Base-by-base conservation (phyloP, 768 basidiomycete genomes). In the Clavaria fumosa region DNA sequence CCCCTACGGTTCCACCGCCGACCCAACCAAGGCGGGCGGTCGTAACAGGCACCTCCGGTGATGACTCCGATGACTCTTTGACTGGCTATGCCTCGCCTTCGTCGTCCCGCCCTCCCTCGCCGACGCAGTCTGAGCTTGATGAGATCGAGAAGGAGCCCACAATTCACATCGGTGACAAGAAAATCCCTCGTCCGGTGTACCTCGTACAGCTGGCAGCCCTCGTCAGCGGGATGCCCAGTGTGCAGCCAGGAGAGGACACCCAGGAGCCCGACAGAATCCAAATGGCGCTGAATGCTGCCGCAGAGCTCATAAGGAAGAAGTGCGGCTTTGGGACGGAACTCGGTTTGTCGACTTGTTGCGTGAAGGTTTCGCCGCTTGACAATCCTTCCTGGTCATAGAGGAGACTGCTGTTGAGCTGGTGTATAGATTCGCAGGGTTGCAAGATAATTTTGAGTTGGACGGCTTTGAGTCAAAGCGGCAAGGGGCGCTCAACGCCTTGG, bases 341-440 rank as follows among this genome's bases (percentile, higher is more conserved):
- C 11, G 77, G 93, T 90, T 47, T 39, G 75, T 61, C 22, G 1
- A 35, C 15, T 3, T 7, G 6, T 9, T 23, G 12, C 19, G 10
- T 18, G 34, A 22, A 36, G 11, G 24, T 32, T 35, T 30, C 26
- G 23, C 28, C 15, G 14, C 10, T 23, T 15, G 20, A 12, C 19
- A 17, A 36, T 41, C 32, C 37, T 40, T 11, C 30, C 5, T 18
- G 36, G 4, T 3, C 31, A 20, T 45, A 97, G 93, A 77, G 42
- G 93, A 99, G 56, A 93, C 93, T 50, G 79, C 89, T 0, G 76
- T 80, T 32, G 77, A 89, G 49, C 66, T 97, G 5, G 70, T 71
- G 0, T 72, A 82, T 41, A 73, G 71, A 1, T 61, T 91, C 4
- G 53, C 89, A 12, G 72, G 70, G 3, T 56, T 97, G 36, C 75